Base-by-base conservation (phyloP, 2,329 filamentous ascomycete species). In the Passalora sequoiae region DNA sequence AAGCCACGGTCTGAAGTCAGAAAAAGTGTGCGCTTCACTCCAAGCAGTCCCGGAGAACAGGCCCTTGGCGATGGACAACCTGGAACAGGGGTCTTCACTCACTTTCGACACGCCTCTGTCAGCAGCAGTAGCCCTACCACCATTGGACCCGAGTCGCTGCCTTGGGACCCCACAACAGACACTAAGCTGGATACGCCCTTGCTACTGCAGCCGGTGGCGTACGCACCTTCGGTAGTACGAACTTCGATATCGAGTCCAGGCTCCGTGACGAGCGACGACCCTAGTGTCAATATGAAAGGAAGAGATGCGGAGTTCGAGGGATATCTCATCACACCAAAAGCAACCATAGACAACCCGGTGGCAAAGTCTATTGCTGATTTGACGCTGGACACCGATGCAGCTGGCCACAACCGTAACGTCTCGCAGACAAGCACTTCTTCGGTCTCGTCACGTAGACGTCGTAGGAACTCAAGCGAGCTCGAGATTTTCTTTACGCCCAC, bases 401-500 rank as follows among this genome's bases (percentile, higher is more conserved):
- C 37, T 30, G 13, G 24, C 13, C 50, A 53, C 17, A 48, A 40
- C 10, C 40, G 50, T 10, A 50, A 46, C 28, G 25, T 40, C 9
- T 46, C 43, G 3, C 48, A 46, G 22, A 25, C 43, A 9, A 49
- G 46, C 4, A 35, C 20, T 21, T 29, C 38, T n/a, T 43, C 33
- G 13, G 32, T 29, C 16, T 33, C 41, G 7, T 50, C 41, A 9
- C 29, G 35, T n/a, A 43, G 49, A 4, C 44, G 46, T 15, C 43
- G 36, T 9, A 38, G 40, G 8, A 20, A 44, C 5, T 42, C 38
- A 4, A 31, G 45, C 12, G 36, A 37, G 16, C 39, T 40, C 16
- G 55, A 58, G 7, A 53, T 60, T 8, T 60, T 57, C 43, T 60
- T 60, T 36, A 54, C 51, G 3, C 56, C 57, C 1, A 54, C 50